Conservation (phyloP, 2,329 filamentous ascomycete genomes). For the Xylariaceae sp. region DNA sequence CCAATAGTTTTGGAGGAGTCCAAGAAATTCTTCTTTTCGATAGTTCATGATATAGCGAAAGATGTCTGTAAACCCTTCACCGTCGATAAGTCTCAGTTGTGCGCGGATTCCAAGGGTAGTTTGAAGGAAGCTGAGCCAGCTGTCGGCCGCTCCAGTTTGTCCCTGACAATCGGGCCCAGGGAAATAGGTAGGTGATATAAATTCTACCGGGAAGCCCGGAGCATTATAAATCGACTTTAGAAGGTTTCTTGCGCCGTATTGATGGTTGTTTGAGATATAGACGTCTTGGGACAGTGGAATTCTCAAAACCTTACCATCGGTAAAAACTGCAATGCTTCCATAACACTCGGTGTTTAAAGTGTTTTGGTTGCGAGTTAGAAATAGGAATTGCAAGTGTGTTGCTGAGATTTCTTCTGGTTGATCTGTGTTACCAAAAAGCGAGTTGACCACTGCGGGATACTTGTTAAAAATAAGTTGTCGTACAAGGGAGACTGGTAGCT, state of each 20-base stretch:
- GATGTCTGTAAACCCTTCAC: slow-evolving; percentile 2
- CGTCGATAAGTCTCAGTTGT: slow-evolving; percentile 8
- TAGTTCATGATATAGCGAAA: slow-evolving; percentile 2
- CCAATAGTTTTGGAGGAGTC: slow-evolving; percentile 5
- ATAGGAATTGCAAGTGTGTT: slow-evolving; percentile 5
- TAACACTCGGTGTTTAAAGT: slow-evolving; percentile 16
- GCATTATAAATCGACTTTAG: slow-evolving; percentile 20
- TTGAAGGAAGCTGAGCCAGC: slow-evolving; percentile 27
- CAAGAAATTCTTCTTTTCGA: neutral
- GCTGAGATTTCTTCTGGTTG: neutral
- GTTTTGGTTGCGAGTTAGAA: neutral
- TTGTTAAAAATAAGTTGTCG: slow-evolving; percentile 8
- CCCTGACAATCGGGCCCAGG: too few species aligned
- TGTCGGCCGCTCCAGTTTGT: too few species aligned
- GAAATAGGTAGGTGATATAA: too few species aligned
- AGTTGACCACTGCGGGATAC: neutral
- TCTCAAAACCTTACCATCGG: neutral
- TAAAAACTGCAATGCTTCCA: neutral
- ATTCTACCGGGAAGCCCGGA: slow-evolving; percentile 7
- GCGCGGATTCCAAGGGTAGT: neutral
- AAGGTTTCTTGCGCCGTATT: slow-evolving; percentile 28
- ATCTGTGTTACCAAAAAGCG: neutral
- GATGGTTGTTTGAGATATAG: slow-evolving; percentile 24
- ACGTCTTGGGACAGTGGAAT: neutral
- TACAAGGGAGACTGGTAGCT: neutral